Conservation (phyloP, 768 basidiomycete genomes). For the Kondoa malvinella region DNA sequence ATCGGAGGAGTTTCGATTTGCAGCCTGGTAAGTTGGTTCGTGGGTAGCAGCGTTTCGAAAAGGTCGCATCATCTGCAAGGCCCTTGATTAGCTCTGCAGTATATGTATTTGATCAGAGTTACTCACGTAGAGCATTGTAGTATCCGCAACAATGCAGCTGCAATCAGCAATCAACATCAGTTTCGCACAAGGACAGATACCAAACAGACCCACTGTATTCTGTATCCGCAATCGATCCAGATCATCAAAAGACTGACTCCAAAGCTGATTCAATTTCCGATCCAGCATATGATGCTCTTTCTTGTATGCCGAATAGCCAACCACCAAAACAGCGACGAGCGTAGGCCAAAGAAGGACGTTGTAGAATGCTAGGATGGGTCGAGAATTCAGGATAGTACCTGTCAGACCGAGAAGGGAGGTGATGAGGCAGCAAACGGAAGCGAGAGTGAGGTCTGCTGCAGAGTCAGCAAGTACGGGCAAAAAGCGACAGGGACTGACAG, state of each 20-base stretch:
- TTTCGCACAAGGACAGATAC: too few species aligned
- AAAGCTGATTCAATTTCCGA: constrained; percentile 49
- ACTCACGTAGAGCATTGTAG: constrained; percentile 40
- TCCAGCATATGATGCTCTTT: constrained; percentile 46
- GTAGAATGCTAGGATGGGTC: constrained; percentile 51
- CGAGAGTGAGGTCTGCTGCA: constrained; percentile 43
- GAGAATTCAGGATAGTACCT: constrained; percentile 49
- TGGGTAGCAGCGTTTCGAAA: constrained; percentile 44
- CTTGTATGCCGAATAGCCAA: constrained; percentile 52
- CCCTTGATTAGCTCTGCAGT: background rate
- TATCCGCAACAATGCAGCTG: constrained; percentile 46
- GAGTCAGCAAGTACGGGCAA: background rate
- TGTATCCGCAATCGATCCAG: constrained; percentile 45
- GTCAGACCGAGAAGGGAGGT: constrained; percentile 46
- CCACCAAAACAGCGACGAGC: constrained; percentile 42
- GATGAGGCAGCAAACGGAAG: constrained; percentile 43
- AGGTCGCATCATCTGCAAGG: constrained; percentile 39
- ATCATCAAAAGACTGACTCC: constrained; percentile 48
- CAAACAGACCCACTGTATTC: constrained; percentile 34
- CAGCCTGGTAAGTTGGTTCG: constrained; percentile 51
- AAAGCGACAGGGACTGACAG: constrained; percentile 24
- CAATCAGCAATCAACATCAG: background rate
- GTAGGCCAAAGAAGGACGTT: constrained; percentile 51
- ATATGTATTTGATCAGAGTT: background rate
- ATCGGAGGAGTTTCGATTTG: constrained; percentile 43